These are phyloP conservation scores for Penicillium hordei DNA, from an alignment of 2,329 filamentous ascomycete genomes.

Conservation along the genomic window DNA sequence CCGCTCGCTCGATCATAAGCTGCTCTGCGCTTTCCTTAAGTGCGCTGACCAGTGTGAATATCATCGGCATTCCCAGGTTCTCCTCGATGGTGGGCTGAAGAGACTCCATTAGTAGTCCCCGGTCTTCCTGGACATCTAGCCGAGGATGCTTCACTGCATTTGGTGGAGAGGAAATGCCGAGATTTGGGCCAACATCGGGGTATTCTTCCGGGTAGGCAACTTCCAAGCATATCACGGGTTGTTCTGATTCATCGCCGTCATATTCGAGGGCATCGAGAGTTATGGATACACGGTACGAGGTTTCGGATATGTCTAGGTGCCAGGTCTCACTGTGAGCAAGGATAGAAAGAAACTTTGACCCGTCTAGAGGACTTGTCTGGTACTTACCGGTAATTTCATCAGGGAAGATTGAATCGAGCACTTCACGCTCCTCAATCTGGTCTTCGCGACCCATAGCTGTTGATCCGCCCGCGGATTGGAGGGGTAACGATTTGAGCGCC, in stretches of 20 bases:
- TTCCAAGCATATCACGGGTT: constrained; percentile 72
- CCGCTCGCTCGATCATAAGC: constrained; percentile 72
- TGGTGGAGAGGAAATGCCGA: constrained; percentile 74
- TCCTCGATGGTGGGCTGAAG: constrained; percentile 79
- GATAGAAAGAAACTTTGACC: background rate
- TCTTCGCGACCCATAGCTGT: constrained; percentile 66
- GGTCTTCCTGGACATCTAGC: constrained; percentile 80
- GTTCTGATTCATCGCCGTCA: constrained; percentile 61
- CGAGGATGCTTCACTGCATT: constrained; percentile 68
- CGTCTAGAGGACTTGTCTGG: background rate
- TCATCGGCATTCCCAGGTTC: constrained; percentile 95
- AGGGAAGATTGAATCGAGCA: constrained; percentile 96
- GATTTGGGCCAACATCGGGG: constrained; percentile 78
- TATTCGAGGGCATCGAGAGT: constrained; percentile 73
- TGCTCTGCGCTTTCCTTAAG: constrained; percentile 90
- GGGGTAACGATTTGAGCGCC: constrained; percentile 24
- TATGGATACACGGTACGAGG: constrained; percentile 82
- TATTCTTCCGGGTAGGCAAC: constrained; percentile 89
- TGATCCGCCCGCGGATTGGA: constrained; percentile 33
- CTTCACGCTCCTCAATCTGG: constrained; percentile 92
- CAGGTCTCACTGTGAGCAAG: constrained; percentile 18
- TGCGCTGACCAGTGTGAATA: constrained; percentile 84
- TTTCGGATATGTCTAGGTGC: constrained; percentile 77
- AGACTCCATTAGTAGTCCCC: constrained; percentile 67
- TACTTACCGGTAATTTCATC: constrained; percentile 86